Evolutionary conservation across 2,329 filamentous ascomycete genomes (phyloP).

Genomic region (Onygenales sp.): DNA sequence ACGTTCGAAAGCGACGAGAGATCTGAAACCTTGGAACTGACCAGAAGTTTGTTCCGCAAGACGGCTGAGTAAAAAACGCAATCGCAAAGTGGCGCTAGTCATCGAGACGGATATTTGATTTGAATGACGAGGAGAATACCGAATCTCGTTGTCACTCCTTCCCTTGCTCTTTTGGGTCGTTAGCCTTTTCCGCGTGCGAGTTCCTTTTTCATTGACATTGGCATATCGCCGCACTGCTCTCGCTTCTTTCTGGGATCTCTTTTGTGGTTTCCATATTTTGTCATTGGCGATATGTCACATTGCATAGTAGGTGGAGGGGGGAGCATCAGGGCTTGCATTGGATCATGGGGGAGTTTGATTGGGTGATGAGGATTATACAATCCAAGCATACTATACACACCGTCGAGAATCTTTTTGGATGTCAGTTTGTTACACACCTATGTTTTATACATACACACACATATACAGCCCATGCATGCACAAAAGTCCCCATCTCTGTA

Average conservation of each 20-base stretch:
- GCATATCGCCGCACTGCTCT: background rate
- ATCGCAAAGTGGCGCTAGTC: background rate
- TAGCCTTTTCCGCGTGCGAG: background rate
- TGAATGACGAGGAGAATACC: background rate
- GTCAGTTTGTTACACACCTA: constrained; percentile 1
- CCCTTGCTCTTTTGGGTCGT: background rate
- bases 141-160: background rate
- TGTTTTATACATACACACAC: background rate
- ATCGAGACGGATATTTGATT: background rate
- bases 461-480: background rate
- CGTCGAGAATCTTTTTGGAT: background rate
- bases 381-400: background rate
- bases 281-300: background rate
- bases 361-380: background rate
- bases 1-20: background rate
- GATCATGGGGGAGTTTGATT: background rate
- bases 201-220: background rate
- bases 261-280: background rate
- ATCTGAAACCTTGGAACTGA: background rate
- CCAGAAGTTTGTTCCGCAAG: background rate
- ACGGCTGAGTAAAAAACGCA: background rate
- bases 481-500: background rate
- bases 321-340: background rate
- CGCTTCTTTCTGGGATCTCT: background rate
- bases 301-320: background rate